Base-by-base conservation (phyloP, 2,329 filamentous ascomycete genomes). In the Hymenoscyphus albidus region DNA sequence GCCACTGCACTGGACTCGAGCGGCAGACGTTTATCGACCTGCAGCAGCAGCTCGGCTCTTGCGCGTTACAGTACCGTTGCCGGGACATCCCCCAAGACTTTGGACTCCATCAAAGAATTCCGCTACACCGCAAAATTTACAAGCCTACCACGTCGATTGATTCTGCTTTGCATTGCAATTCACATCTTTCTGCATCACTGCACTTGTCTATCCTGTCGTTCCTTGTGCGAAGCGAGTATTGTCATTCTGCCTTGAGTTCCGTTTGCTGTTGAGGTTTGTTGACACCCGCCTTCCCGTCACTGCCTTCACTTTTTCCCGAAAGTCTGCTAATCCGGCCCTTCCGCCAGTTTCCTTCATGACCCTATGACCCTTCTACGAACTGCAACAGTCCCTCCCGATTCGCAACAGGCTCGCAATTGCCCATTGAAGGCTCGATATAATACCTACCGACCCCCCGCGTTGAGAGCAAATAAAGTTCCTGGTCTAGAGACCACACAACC, bases 331-430 rank as follows among this genome's bases (percentile, higher is more conserved):
- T 62, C 14, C 39, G 18, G 10, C 16, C 39, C 42, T 48, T 16
- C 56, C 42, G 2, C 31, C 59, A 68, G 66, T 67, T 68, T 66
- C 63, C 69, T 14, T 27, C 62, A 72, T 69, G 69, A 70, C 60
- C 58, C 71, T 64, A 72, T 69, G 70, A 69, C 64, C 32, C 44
- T 57, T 62, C 61, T 62, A 69, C 68, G 68, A 67, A 60, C 42
- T 63, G 63, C 63, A 56, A 42, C 62, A 66, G 71, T 72, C 71
- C 67, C 68, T 65, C 55, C 35, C 38, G 35, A 7, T 54, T 58
- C 13, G 32, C 62, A 63, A 13, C 60, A 58, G 63, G 27, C 56
- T 14, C 18, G 59, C 38, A 58, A 44, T 39, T 58, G 55, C 55
- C 48, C 35, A 27, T 44, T 59, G 48, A 38, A 57, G 9, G 16